Base-by-base conservation (phyloP, 1,139 yeast species). In the Debaryomycetaceae sp. region DNA sequence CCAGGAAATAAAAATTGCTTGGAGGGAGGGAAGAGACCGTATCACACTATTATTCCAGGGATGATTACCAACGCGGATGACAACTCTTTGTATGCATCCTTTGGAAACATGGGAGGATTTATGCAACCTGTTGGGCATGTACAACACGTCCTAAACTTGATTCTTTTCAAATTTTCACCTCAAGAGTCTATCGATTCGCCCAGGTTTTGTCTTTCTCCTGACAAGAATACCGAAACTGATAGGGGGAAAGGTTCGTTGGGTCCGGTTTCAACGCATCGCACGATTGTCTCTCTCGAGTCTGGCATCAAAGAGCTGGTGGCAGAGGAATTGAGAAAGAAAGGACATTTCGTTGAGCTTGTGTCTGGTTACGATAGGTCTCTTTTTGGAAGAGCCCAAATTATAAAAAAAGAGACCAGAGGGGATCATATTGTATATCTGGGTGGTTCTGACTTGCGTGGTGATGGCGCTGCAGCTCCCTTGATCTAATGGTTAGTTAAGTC, bases 41-140 rank as follows among this genome's bases (percentile, higher is more conserved):
- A 86, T 59, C 95, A 87, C 53, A 87, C 95, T 0, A 87, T 87
- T 46, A 86, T 87, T 43, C 95, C 95, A 0, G 88, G 89, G 0
- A 76, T 86, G 82, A 78, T 86, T 29, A 59, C 71, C 1, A 38
- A 31, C 15, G 8, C 36, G 3, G 16, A 30, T 6, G 64, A 63
- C 8, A 44, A 56, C 14, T 61, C 56, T 28, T 63, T 87, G 19
- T 83, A 73, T 55, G 91, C 91, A 0, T 67, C 85, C 3, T 84
- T 78, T 52, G 95, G 95, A 28, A 87, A 85, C 49, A 87, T 86
- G 91, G 95, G 95, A 17, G 95, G 92, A 0, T 87, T 81, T 63
- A 86, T 83, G 68, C 95, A 87, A 57, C 95, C 95, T 2, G 88
- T 84, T 48, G 91, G 92, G 1, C 95, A 87, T 51, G 81, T 87